A percentile compares a stretch with the other conserved stretches of the same genome.
Conservation (phyloP, 2,329 filamentous ascomycete genomes). For the Phyllachora maydis region DNA sequence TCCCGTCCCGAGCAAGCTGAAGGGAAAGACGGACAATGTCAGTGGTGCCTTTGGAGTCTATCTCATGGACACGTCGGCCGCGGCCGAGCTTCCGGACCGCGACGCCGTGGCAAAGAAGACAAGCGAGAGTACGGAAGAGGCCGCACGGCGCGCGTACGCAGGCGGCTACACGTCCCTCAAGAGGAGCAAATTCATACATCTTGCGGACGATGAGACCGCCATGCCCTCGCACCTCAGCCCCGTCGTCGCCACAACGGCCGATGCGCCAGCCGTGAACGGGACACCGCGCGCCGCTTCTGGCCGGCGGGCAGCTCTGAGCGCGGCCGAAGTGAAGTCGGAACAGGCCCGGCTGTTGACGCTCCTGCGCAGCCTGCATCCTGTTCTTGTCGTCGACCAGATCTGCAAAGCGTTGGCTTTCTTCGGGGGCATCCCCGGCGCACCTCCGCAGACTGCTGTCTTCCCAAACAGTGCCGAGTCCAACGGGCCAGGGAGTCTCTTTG, state of each 20-base stretch:
- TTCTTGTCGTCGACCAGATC: constrained; percentile 37
- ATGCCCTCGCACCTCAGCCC: constrained; percentile 2
- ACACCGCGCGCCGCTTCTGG: constrained; percentile 1
- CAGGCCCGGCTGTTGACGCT: constrained; percentile 37
- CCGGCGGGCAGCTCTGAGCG: constrained; percentile 10
- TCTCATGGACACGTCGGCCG: constrained; percentile 32
- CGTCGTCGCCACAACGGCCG: constrained; percentile 2
- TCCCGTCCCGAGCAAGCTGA: constrained; percentile 39
- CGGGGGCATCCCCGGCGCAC: constrained; percentile 34
- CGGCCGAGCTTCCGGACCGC: constrained; percentile 23
- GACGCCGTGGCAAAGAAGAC: constrained; percentile 36
- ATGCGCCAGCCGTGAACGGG: constrained; percentile 2
- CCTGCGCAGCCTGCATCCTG: constrained; percentile 30
- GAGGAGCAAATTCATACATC: constrained; percentile 16
- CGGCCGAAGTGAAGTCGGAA: constrained; percentile 32
- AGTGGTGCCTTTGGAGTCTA: constrained; percentile 43
- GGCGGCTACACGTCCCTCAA: constrained; percentile 30
- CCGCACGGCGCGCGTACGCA: constrained; percentile 32
- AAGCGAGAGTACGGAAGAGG: constrained; percentile 38
- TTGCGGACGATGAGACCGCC: constrained; percentile 7
- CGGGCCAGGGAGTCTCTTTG: constrained; percentile 33
- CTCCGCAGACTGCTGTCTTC: constrained; percentile 28
- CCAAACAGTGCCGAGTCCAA: constrained; percentile 34
- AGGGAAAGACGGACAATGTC: constrained; percentile 31
- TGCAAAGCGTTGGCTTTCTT: constrained; percentile 44